Evolutionary conservation across 2,329 filamentous ascomycete genomes (phyloP), one percentile per base, ranked within the genome.

Genomic region (Fusarium napiforme): DNA sequence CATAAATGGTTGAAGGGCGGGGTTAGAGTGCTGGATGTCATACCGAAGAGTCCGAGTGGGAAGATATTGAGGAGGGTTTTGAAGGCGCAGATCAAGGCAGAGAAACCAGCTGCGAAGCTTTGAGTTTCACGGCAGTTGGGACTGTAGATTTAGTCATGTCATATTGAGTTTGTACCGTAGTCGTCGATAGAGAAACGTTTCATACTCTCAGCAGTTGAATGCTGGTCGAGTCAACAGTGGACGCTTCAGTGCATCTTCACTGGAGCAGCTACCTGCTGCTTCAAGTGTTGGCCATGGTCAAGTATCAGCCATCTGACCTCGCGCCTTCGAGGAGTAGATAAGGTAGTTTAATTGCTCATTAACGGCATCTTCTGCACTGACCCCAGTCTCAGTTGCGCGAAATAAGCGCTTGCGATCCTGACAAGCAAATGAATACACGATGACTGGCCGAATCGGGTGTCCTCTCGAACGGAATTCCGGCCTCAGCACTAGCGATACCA

Each of bases 21-120:
- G 1, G 82, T 93, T 7, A 87, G 89, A 77, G 92, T 93, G 69
- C 82, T 92, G 16, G 89, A 91, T 53, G 85, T 85, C 42, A 89
- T 95, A 32, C 93, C 93, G 9, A 94, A 94, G 85, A 92, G 89
- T 78, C 88, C 91, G 0, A 92, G 89, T 76, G 92, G 93, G 21
- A 94, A 94, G 87, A 93, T 94, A 53, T 6, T 72, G 7, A 58
- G 70, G 12, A 53, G 70, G 1, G 19, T 72, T 4, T 32, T 72
- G 60, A 72, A 66, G 50, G 53, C 69, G n/a, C 47, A 59, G 32
- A 91, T 91, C 21, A 30, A 46, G 28, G 42, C 18, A 1, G 53
- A 62, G 46, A 71, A 66, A 5, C 52, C 66, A 0, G 40, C 12
- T 19, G 56, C 70, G 4, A 72, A 73, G 30, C 70, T 73, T 4